These are phyloP conservation scores for Acorus calamus DNA, from an alignment of 106 monocot genomes.

Conservation along the genomic window DNA sequence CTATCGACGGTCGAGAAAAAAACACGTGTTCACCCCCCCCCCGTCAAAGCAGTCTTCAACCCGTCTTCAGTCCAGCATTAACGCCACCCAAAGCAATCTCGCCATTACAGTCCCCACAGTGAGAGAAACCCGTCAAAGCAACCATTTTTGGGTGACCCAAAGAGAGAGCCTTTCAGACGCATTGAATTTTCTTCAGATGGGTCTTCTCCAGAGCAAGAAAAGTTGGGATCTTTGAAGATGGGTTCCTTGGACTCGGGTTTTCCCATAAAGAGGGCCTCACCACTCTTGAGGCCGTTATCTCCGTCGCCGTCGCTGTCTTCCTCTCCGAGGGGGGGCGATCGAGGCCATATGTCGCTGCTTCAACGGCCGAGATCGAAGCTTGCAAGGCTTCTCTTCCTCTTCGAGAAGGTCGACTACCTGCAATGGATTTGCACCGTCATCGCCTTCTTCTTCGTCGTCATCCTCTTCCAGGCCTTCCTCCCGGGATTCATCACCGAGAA, in stretches of 20 bases:
- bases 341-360: constrained; percentile 2
- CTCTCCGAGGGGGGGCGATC: not conserved
- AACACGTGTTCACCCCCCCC: too few relatives aligned
- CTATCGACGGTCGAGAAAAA: too few relatives aligned
- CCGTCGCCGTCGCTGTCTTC: not conserved
- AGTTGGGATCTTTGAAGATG: constrained; percentile 4
- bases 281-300: constrained; percentile 2
- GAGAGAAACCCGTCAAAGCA: too few relatives aligned
- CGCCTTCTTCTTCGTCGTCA: constrained; percentile 26
- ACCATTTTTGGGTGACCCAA: too few relatives aligned
- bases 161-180: too few relatives aligned
- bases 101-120: too few relatives aligned
- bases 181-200: too few relatives aligned
- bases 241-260: constrained; percentile 20
- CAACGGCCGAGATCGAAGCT: constrained; percentile 25
- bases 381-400: constrained; percentile 10
- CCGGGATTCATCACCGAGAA: constrained; percentile 19
- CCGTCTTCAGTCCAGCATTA: too few relatives aligned
- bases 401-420: constrained; percentile 31
- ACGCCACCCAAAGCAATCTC: too few relatives aligned
- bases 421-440: constrained; percentile 21
- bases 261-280: constrained; percentile 4
- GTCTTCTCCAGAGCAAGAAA: too few relatives aligned
- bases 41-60: too few relatives aligned
- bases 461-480: constrained; percentile 27